A percentile compares a stretch with the other conserved stretches of the same genome.
Evolutionary conservation across 495 filamentous ascomycete species (phyloP).

Genomic region (Penicillium coprophilum): DNA sequence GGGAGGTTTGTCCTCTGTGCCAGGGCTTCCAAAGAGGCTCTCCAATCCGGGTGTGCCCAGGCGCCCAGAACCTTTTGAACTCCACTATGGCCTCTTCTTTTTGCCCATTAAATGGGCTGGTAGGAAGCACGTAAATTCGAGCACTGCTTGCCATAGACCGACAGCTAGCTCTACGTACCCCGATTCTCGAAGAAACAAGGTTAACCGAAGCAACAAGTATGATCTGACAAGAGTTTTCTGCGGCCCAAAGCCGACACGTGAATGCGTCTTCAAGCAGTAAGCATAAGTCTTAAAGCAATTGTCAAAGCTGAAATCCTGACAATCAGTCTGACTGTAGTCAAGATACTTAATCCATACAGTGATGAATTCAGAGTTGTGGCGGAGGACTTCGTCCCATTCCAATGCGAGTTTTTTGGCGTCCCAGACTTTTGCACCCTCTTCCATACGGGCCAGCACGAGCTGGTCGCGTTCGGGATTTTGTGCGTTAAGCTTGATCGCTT

Average conservation of each 20-base stretch:
- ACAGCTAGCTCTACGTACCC: slow-evolving; percentile 77
- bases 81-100: slow-evolving; percentile 30
- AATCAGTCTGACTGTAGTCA: slow-evolving; percentile 70
- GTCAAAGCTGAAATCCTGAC: slow-evolving; percentile 67
- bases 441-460: slow-evolving; percentile 66
- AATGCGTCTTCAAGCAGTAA: slow-evolving; percentile 55
- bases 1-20: slow-evolving; percentile 33
- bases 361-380: slow-evolving; percentile 57
- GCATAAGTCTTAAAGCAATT: slow-evolving; percentile 55
- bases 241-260: slow-evolving; percentile 21
- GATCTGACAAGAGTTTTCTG: slow-evolving; percentile 52
- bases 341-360: slow-evolving; percentile 72
- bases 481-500: slow-evolving; percentile 62
- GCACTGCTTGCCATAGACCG: slow-evolving; percentile 77
- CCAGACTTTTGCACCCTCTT: slow-evolving; percentile 73
- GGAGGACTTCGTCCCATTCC: slow-evolving; percentile 63
- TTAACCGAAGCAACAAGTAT: slow-evolving; percentile 73
- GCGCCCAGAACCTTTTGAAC: slow-evolving; percentile 84
- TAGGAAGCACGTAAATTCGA: slow-evolving; percentile 70
- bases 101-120: slow-evolving; percentile 32
- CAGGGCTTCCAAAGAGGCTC: slow-evolving; percentile 72
- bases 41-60: slow-evolving; percentile 76
- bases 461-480: slow-evolving; percentile 47
- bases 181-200: slow-evolving; percentile 71
- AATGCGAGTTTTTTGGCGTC: slow-evolving; percentile 57